Percentiles rank a stretch among this genome's conserved stretches.
These are phyloP conservation scores for Grosmannia huntii DNA, from an alignment of 2,329 filamentous ascomycete species.

Conservation along the genomic window DNA sequence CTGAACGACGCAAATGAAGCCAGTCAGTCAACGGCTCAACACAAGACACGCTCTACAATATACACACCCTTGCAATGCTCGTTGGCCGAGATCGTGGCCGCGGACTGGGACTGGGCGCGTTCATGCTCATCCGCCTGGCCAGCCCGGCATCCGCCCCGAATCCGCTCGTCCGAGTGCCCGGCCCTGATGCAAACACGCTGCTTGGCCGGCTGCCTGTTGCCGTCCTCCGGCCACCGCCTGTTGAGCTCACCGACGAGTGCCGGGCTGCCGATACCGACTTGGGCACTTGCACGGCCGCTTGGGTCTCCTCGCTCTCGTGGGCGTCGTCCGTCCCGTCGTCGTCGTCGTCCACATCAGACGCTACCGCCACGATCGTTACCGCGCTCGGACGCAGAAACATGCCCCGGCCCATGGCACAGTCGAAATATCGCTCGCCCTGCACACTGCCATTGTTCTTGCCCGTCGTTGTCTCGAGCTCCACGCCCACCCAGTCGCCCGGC, in stretches of 20 bases:
- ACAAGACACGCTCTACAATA: slow-evolving; percentile 17
- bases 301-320: slow-evolving; percentile 8
- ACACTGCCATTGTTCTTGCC: slow-evolving; percentile 95
- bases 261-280: not conserved
- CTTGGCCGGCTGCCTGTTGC: slow-evolving; percentile 31
- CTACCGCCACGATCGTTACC: slow-evolving; percentile 38
- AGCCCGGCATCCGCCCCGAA: slow-evolving; percentile 38
- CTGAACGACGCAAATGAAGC: not conserved
- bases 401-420: slow-evolving; percentile 60
- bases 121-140: slow-evolving; percentile 54
- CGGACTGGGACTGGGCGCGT: slow-evolving; percentile 61
- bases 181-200: slow-evolving; percentile 27
- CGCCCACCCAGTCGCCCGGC: slow-evolving; percentile 73
- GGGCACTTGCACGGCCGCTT: slow-evolving; percentile 12
- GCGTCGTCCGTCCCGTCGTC: not conserved
- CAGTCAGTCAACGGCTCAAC: not conserved
- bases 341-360: not conserved
- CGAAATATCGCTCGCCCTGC: slow-evolving; percentile 77
- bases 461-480: slow-evolving; percentile 68
- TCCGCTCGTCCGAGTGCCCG: slow-evolving; percentile 17
- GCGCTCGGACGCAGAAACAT: slow-evolving; percentile 77
- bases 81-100: slow-evolving; percentile 43
- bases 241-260: slow-evolving; percentile 12
- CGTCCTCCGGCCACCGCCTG: slow-evolving; percentile 10
- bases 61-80: slow-evolving; percentile 43